Evolutionary conservation across 345 rosid species (phyloP), one percentile per base, ranked within the genome.

Genomic region (Hibiscus trionum): DNA sequence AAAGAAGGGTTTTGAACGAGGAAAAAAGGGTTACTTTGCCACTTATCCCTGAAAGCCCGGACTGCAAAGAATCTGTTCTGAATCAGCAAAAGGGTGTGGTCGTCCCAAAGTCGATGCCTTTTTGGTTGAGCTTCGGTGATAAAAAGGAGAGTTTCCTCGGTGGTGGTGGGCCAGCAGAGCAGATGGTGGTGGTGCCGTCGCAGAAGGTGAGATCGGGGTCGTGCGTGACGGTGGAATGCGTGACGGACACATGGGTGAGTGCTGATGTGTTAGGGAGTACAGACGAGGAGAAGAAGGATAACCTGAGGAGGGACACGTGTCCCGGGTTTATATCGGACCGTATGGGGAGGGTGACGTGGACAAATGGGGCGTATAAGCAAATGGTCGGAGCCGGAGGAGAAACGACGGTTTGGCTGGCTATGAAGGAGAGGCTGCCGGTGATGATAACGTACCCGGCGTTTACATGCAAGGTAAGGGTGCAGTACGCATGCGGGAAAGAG

Each of bases 281-380:
- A 2, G 90, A 93, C 53, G 80, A 73, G 8, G 90, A 89, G 82
- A 88, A 67, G 73, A 87, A 72, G 78, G 52, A 73, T 63, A 85
- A 77, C 53, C 84, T 93, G 2, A 81, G n/a, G 82, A 78, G 72
- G 24, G 98, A 91, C 83, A 77, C 90, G 82, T 93, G 96, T 76
- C 98, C 98, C 0, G 97, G 97, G 24, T 77, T 93, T 21, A 75
- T 84, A 80, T 91, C 97, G 11, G 97, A 93, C 65, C 79, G 80
- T 11, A 27, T 72, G 16, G 92, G 88, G 11, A 80, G 87, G 70
- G 97, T 93, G 16, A 86, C 84, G 74, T 91, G 96, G 98, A 84
- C 82, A 2, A 93, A 91, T 65, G 88, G 65, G 15, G 96, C 91
- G 57, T 91, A 89, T 24, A 77, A 64, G 70, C 78, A 78, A 76